Base-by-base conservation (phyloP, 192 early-diverging fungal genomes). In the Spinellus fusiger region DNA sequence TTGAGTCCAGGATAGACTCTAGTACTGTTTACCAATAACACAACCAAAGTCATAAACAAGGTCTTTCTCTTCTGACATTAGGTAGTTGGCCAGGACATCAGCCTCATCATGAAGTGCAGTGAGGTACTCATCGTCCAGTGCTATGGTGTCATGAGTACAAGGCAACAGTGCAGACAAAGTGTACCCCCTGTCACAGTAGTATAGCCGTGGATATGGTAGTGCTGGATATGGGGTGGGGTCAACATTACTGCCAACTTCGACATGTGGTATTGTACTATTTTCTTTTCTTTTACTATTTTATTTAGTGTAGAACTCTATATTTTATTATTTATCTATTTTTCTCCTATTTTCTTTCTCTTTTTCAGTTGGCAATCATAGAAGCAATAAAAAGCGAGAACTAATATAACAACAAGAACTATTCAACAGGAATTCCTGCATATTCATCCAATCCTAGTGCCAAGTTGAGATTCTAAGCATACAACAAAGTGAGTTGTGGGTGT, bases 381-480 rank as follows among this genome's bases (percentile, higher is more conserved):
- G n/a, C n/a, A n/a, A n/a, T n/a, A n/a, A n/a, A n/a, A n/a, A n/a
- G n/a, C n/a, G n/a, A 37, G 13, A 37, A 37, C 13, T n/a, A n/a
- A 12, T 44, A 12, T 12, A 44, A 2, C 18, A n/a, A 12, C 3
- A 44, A 44, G 13, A 34, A 27, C 37, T 58, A 66, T 49, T 66
- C 48, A 15, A 49, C 51, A 5, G 93, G 92, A 62, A 98, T 98
- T 25, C 95, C 93, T 18, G 86, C 86, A 61, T 84, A 94, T 76
- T 99, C 95, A 53, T 89, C 87, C 40, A 94, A 76, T 1, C 89
- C 91, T 33, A 96, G 73, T 9, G 93, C 89, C 67, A 99, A 81
- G 70, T 99, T 99, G 74, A 97, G 84, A 76, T 97, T 99, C 78
- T 87, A 73, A 7, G 48, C n/a, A n/a, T n/a, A n/a, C n/a, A n/a